Conservation (phyloP, 1,284 basidiomycete genomes). For the Sanghuangporus weigelae region DNA sequence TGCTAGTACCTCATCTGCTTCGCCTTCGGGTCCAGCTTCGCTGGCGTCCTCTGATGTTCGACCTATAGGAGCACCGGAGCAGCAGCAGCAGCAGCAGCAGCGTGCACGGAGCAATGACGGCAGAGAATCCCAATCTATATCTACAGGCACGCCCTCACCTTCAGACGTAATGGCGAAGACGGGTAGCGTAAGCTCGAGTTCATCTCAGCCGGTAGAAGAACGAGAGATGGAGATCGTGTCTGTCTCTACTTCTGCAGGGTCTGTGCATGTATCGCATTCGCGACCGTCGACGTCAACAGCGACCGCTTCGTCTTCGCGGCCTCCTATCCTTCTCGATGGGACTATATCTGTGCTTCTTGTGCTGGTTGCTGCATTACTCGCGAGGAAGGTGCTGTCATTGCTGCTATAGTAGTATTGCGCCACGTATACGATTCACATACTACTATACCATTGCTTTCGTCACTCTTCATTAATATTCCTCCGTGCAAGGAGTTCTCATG, state of each 20-base stretch:
- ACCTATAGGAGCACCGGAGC: neutral
- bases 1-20: neutral
- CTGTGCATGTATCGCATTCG: neutral
- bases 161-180: neutral
- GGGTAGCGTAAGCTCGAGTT: neutral
- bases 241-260: neutral
- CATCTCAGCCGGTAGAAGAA: neutral
- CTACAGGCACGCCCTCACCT: neutral
- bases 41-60: neutral
- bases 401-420: neutral
- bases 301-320: slow-evolving; percentile 1
- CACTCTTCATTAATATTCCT: neutral
- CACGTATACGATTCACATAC: neutral
- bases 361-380: slow-evolving; percentile 18
- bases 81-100: neutral
- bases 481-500: too few relatives aligned
- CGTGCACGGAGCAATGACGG: neutral
- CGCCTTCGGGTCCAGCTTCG: neutral
- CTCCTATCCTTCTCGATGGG: slow-evolving; percentile 20
- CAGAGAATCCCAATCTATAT: neutral
- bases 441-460: neutral
- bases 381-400: slow-evolving; percentile 18
- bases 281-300: neutral
- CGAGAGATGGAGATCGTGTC: neutral
- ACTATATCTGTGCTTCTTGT: slow-evolving; percentile 19